Evolutionary conservation across 1,284 basidiomycete genomes (phyloP).

Genomic region (Flammula alnicola): DNA sequence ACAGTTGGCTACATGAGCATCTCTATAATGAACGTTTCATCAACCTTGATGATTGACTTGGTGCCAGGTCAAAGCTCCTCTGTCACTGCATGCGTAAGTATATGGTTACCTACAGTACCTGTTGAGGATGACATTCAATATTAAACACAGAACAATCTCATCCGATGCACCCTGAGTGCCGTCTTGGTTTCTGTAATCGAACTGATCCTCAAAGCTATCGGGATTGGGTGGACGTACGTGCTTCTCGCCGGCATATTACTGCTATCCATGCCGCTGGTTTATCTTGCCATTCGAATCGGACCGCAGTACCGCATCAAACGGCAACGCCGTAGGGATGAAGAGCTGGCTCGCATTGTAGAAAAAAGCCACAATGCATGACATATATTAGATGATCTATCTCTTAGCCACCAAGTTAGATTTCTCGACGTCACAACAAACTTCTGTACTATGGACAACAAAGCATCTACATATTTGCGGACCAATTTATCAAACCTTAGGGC

Average conservation of each 20-base stretch:
- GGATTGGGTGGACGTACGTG: conserved; percentile 21
- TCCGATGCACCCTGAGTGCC: conserved; percentile 53
- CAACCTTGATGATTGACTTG: conserved; percentile 48
- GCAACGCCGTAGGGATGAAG: neutral
- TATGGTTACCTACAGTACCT: too few species aligned
- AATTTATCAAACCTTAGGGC: too few species aligned
- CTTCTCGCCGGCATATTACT: conserved; percentile 2
- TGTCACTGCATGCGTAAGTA: conserved; percentile 34
- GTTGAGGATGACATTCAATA: too few species aligned
- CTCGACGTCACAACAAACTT: too few species aligned
- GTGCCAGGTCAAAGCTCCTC: conserved; percentile 41
- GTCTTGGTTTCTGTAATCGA: conserved; percentile 51
- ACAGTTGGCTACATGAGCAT: conserved; percentile 54
- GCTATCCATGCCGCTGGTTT: conserved; percentile 1
- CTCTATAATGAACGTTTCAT: conserved; percentile 36
- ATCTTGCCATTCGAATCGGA: conserved; percentile 5
- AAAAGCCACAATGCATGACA: too few species aligned
- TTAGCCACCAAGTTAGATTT: too few species aligned
- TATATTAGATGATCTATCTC: too few species aligned
- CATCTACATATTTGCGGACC: too few species aligned
- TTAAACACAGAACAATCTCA: conserved; percentile 50
- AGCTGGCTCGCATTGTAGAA: neutral
- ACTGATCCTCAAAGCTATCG: conserved; percentile 46
- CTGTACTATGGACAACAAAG: too few species aligned
- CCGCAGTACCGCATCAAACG: conserved; percentile 6